Percentiles rank a stretch among this genome's conserved stretches.
These are phyloP conservation scores for Hyaloscypha finlandica DNA, from an alignment of 495 filamentous ascomycete genomes.

Conservation along the genomic window DNA sequence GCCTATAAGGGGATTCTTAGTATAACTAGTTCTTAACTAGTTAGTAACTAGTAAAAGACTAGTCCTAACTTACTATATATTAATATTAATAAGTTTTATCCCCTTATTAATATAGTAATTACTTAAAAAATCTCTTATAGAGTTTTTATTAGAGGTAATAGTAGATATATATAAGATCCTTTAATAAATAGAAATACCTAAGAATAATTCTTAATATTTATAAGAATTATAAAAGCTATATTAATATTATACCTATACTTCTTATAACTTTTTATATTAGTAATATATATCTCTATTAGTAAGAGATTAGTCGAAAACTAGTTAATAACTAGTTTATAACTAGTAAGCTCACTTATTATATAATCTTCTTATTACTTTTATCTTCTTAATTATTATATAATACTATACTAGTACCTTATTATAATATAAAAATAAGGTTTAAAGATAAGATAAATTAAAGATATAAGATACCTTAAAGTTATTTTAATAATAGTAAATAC, in stretches of 20 bases:
- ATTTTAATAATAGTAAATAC: not conserved
- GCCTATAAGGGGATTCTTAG: not conserved
- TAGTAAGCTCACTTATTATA: not conserved
- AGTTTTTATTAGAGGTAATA: not conserved
- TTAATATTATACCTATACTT: not conserved
- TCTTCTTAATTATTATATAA: constrained; percentile 1
- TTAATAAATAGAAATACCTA: not conserved
- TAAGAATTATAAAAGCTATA: not conserved
- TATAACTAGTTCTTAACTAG: not conserved
- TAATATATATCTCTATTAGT: not conserved
- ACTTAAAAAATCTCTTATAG: not conserved
- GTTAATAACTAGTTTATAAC: not conserved
- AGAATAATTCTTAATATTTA: not conserved
- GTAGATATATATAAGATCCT: not conserved
- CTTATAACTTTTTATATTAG: not conserved
- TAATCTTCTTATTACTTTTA: not conserved
- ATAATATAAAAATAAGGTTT: constrained; percentile 4
- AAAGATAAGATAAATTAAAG: not conserved
- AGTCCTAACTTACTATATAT: not conserved
- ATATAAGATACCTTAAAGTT: not conserved
- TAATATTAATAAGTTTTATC: not conserved
- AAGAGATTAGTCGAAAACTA: not conserved
- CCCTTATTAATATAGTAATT: not conserved
- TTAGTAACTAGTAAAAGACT: not conserved
- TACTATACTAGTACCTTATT: not conserved